A percentile compares a stretch with the other conserved stretches of the same genome.
Evolutionary conservation across 2,329 filamentous ascomycete genomes (phyloP).

Genomic region (Ophiostoma himal-ulmi): DNA sequence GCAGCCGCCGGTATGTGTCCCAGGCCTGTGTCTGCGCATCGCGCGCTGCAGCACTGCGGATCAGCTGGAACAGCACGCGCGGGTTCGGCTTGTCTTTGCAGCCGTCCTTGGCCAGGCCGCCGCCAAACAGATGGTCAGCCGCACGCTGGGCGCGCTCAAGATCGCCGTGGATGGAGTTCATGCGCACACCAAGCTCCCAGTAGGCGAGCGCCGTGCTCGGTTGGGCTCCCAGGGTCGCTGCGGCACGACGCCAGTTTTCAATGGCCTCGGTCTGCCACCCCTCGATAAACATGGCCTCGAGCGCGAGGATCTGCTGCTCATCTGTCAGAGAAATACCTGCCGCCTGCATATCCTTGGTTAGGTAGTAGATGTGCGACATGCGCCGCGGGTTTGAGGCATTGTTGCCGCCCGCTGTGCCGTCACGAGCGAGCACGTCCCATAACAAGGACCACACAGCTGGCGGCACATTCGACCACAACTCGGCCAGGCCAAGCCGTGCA

Average conservation of each 20-base stretch:
- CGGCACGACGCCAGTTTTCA: slow-evolving; percentile 57
- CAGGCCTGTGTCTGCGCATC: slow-evolving; percentile 55
- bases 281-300: slow-evolving; percentile 61
- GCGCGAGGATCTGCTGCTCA: slow-evolving; percentile 57
- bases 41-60: slow-evolving; percentile 22
- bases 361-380: slow-evolving; percentile 53
- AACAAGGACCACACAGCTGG: slow-evolving; percentile 56
- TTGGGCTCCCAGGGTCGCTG: slow-evolving; percentile 46
- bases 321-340: slow-evolving; percentile 50
- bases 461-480: slow-evolving; percentile 51
- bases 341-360: slow-evolving; percentile 61
- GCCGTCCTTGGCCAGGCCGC: slow-evolving; percentile 34
- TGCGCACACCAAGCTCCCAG: slow-evolving; percentile 61
- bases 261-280: slow-evolving; percentile 56
- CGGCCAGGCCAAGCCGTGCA: slow-evolving; percentile 41
- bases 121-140: slow-evolving; percentile 38
- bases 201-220: slow-evolving; percentile 47
- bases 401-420: slow-evolving; percentile 30
- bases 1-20: slow-evolving; percentile 60
- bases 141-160: slow-evolving; percentile 54
- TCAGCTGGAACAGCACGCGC: slow-evolving; percentile 23
- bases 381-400: slow-evolving; percentile 43
- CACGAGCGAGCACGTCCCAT: slow-evolving; percentile 56
- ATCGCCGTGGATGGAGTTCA: slow-evolving; percentile 55
- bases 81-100: slow-evolving; percentile 13